Conservation (phyloP, 495 filamentous ascomycete species). For the Hyphodiscus hymeniophilus region DNA sequence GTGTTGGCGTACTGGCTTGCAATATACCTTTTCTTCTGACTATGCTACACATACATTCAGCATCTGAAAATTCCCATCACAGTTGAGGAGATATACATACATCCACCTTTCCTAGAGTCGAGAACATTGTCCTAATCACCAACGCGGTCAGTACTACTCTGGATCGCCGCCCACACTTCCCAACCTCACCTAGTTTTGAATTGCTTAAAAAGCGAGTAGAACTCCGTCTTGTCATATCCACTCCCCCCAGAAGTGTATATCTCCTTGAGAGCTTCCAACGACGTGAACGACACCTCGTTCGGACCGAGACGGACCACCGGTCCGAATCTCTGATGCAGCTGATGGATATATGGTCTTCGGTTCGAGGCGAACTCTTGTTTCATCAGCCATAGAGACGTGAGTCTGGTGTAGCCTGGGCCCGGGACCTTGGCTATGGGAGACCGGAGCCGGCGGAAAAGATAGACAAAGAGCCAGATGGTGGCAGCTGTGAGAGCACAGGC, state of each 20-base stretch:
- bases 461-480: neutral
- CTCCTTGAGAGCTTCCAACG: constrained; percentile 49
- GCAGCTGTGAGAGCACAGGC: neutral
- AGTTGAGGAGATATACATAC: neutral
- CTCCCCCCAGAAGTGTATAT: constrained; percentile 58
- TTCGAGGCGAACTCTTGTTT: constrained; percentile 14
- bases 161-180: neutral
- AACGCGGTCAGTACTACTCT: no score
- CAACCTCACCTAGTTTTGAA: constrained; percentile 41
- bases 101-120: constrained; percentile 13
- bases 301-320: constrained; percentile 42
- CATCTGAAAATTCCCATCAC: neutral
- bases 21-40: constrained; percentile 47
- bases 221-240: constrained; percentile 61
- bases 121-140: constrained; percentile 20
- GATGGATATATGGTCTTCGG: constrained; percentile 16
- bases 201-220: constrained; percentile 54
- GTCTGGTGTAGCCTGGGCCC: constrained; percentile 7
- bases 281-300: constrained; percentile 54
- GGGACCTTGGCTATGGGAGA: constrained; percentile 11
- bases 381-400: constrained; percentile 11
- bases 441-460: neutral
- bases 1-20: constrained; percentile 60
- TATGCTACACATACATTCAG: constrained; percentile 13
- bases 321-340: constrained; percentile 40